Evolutionary conservation across 148 eudicot genomes (phyloP).

Genomic region (Limonium bicolor): DNA sequence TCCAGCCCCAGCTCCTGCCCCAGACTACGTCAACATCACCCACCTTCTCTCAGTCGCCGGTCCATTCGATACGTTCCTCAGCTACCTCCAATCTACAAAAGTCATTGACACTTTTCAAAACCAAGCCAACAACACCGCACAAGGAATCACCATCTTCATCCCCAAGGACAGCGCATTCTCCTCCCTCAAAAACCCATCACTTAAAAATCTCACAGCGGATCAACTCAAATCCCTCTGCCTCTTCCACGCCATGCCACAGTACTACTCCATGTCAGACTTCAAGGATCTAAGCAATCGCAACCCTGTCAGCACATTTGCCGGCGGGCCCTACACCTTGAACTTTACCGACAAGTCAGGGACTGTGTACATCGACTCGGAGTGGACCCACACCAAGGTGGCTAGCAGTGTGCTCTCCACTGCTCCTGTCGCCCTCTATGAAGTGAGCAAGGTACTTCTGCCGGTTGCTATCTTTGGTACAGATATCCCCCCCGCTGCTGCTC

Average conservation of each 20-base stretch:
- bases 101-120: constrained; percentile 62
- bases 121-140: constrained; percentile 78
- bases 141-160: constrained; percentile 74
- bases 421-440: constrained; percentile 64
- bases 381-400: constrained; percentile 55
- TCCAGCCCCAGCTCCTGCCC: constrained; percentile 65
- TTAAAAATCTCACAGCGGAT: constrained; percentile 59
- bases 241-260: constrained; percentile 80
- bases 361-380: constrained; percentile 37
- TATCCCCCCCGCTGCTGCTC: constrained; percentile 81
- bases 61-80: constrained; percentile 63
- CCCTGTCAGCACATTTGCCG: constrained; percentile 55
- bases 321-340: constrained; percentile 45
- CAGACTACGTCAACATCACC: constrained; percentile 56
- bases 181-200: constrained; percentile 44
- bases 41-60: constrained; percentile 69
- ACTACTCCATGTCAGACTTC: constrained; percentile 68
- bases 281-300: constrained; percentile 36
- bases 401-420: constrained; percentile 58
- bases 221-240: constrained; percentile 68
- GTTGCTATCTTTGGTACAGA: constrained; percentile 80
- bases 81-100: constrained; percentile 51
- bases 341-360: constrained; percentile 59
- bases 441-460: constrained; percentile 68
- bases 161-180: constrained; percentile 61